These are phyloP conservation scores for Sonneratia alba DNA, from an alignment of 345 rosid species.

Conservation along the genomic window DNA sequence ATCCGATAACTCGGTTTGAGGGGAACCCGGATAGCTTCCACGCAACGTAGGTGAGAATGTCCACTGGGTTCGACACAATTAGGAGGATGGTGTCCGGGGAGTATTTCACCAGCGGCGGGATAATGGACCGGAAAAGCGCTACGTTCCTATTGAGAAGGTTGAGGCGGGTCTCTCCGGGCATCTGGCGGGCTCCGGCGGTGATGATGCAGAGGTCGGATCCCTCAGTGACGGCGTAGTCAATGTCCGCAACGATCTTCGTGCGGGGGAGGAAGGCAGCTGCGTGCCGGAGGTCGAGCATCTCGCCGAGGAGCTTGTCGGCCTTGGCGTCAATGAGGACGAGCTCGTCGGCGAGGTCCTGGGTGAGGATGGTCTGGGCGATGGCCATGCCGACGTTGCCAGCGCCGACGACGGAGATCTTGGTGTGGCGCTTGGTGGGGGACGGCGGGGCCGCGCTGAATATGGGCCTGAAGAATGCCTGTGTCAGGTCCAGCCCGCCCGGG, in stretches of 20 bases:
- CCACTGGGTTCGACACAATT: conserved; percentile 90
- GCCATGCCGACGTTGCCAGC: conserved; percentile 98
- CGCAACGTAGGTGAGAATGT: conserved; percentile 69
- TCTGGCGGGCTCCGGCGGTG: conserved; percentile 87
- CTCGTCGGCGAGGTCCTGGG: conserved; percentile 73
- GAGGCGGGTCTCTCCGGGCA: conserved; percentile 72
- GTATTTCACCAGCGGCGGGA: conserved; percentile 66
- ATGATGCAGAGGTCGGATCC: conserved; percentile 87
- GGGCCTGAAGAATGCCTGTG: conserved; percentile 63
- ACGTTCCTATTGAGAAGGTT: conserved; percentile 80
- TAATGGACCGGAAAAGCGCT: conserved; percentile 44
- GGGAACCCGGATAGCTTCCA: conserved; percentile 89
- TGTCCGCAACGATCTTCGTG: conserved; percentile 63
- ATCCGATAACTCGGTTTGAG: conserved; percentile 71
- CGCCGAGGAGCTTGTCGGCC: conserved; percentile 72
- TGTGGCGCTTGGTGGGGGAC: conserved; percentile 49
- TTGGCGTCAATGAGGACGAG: conserved; percentile 67
- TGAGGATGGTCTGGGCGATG: conserved; percentile 92
- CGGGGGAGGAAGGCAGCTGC: conserved; percentile 98
- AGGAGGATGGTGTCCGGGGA: conserved; percentile 67
- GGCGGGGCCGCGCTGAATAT: conserved; percentile 44
- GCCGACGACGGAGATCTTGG: conserved; percentile 81
- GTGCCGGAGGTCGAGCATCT: conserved; percentile 99
- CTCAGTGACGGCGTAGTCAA: conserved; percentile 57
- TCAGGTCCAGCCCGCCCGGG: conserved; percentile 56